Conservation (phyloP, 768 basidiomycete species). For the Xanthoconium stramineum region DNA sequence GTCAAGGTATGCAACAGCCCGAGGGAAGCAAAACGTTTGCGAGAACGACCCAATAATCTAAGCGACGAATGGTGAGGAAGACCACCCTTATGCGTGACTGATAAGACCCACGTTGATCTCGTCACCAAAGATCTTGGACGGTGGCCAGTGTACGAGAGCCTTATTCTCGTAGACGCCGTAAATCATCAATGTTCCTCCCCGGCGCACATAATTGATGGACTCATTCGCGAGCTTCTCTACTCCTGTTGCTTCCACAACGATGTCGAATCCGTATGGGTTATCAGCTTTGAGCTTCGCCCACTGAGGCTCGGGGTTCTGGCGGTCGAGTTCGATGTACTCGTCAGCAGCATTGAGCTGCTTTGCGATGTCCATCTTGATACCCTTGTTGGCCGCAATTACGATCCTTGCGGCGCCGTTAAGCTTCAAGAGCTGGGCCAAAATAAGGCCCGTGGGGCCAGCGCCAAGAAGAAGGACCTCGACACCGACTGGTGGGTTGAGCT, state of each 20-base stretch:
- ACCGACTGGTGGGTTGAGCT: slow-evolving; percentile 78
- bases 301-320: slow-evolving; percentile 68
- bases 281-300: slow-evolving; percentile 79
- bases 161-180: slow-evolving; percentile 91
- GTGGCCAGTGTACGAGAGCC: slow-evolving; percentile 82
- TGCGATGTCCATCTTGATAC: slow-evolving; percentile 87
- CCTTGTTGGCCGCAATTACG: slow-evolving; percentile 86
- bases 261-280: slow-evolving; percentile 86
- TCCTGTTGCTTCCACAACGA: slow-evolving; percentile 80
- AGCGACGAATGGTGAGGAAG: not conserved
- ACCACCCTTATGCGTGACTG: not conserved
- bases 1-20: slow-evolving; percentile 86
- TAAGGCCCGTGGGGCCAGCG: slow-evolving; percentile 90
- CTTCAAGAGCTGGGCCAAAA: slow-evolving; percentile 84
- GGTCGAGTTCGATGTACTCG: slow-evolving; percentile 83
- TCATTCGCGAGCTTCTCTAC: slow-evolving; percentile 86
- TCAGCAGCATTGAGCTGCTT: slow-evolving; percentile 75
- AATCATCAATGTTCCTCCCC: slow-evolving; percentile 82
- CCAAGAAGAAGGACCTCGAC: slow-evolving; percentile 82
- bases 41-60: slow-evolving; percentile 91
- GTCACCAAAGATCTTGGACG: slow-evolving; percentile 74
- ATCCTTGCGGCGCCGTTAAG: slow-evolving; percentile 79
- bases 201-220: slow-evolving; percentile 83
- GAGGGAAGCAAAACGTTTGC: slow-evolving; percentile 86
- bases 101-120: slow-evolving; percentile 52